A percentile compares a stretch with the other conserved stretches of the same genome.
Evolutionary conservation across 2,329 filamentous ascomycete genomes (phyloP).

Genomic region (Chaetomiaceae sp.): DNA sequence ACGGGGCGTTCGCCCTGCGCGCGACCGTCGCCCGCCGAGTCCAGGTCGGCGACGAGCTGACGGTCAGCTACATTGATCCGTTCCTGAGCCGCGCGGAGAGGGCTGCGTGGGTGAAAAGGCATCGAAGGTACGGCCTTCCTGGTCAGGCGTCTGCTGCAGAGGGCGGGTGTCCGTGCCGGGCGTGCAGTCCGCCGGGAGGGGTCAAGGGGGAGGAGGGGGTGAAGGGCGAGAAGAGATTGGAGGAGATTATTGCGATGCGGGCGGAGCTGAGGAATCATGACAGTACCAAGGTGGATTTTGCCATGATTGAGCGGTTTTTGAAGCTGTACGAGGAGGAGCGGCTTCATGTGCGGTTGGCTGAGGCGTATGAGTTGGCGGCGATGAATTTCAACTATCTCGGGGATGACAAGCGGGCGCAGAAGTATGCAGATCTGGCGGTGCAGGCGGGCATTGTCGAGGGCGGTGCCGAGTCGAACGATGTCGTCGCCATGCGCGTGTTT

Average conservation of each 20-base stretch:
- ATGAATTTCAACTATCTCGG: slow-evolving; percentile 37
- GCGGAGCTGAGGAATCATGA: slow-evolving; percentile 26
- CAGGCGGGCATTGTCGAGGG: slow-evolving; percentile 36
- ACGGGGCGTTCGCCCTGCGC: slow-evolving; percentile 30
- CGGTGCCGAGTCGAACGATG: slow-evolving; percentile 32
- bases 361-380: slow-evolving; percentile 38
- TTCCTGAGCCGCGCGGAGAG: slow-evolving; percentile 28
- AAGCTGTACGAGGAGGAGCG: slow-evolving; percentile 32
- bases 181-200: slow-evolving; percentile 27
- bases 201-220: slow-evolving; percentile 5
- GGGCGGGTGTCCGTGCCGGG: slow-evolving; percentile 34
- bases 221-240: slow-evolving; percentile 29
- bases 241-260: slow-evolving; percentile 29
- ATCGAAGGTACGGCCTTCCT: too few species aligned
- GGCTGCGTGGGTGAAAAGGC: slow-evolving; percentile 27
- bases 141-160: too few species aligned
- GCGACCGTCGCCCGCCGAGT: slow-evolving; percentile 34
- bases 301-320: slow-evolving; percentile 32
- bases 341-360: slow-evolving; percentile 35
- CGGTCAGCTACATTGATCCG: slow-evolving; percentile 36
- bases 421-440: slow-evolving; percentile 33
- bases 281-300: slow-evolving; percentile 23
- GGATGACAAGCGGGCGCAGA: slow-evolving; percentile 28
- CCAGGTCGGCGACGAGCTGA: slow-evolving; percentile 34
- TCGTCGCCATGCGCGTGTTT: slow-evolving; percentile 34